phyloP scores from a whole-genome alignment of 164 flowering plant genomes.

The Berberis vulgaris region DNA sequence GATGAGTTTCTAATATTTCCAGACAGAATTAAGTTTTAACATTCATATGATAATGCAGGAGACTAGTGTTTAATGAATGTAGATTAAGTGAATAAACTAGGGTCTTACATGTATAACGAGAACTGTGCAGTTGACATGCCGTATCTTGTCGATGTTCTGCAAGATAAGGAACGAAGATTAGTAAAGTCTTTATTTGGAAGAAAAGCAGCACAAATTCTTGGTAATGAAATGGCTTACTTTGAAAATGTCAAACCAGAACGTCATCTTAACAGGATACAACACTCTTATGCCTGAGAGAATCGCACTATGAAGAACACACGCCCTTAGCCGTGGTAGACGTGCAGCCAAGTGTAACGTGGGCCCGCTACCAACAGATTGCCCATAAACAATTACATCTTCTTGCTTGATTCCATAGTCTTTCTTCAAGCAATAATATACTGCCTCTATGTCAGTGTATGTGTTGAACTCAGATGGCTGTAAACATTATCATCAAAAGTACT shows the following conservation, averaged over 20 bases:
- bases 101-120: constrained; percentile 92
- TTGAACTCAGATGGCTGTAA: constrained; percentile 77
- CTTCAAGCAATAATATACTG: constrained; percentile 82
- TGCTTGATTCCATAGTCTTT: constrained; percentile 61
- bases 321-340: constrained; percentile 51
- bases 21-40: too few species aligned
- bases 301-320: constrained; percentile 86
- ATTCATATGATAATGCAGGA: too few species aligned
- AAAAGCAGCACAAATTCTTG: not conserved
- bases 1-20: too few species aligned
- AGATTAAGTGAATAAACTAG: not conserved
- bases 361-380: constrained; percentile 97
- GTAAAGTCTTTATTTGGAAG: not conserved
- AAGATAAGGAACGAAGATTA: constrained; percentile 4
- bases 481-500: not conserved
- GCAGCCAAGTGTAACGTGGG: constrained; percentile 86
- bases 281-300: constrained; percentile 90
- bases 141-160: constrained; percentile 96
- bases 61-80: too few species aligned
- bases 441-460: constrained; percentile 90
- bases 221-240: constrained; percentile 41
- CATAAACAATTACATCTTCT: constrained; percentile 80
- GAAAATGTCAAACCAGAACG: constrained; percentile 94
- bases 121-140: constrained; percentile 67
- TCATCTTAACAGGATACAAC: constrained; percentile 77